Evolutionary conservation across 371 early-diverging fungal species (phyloP), one percentile per base, ranked within the genome.

Genomic region (Batkoa obscura): DNA sequence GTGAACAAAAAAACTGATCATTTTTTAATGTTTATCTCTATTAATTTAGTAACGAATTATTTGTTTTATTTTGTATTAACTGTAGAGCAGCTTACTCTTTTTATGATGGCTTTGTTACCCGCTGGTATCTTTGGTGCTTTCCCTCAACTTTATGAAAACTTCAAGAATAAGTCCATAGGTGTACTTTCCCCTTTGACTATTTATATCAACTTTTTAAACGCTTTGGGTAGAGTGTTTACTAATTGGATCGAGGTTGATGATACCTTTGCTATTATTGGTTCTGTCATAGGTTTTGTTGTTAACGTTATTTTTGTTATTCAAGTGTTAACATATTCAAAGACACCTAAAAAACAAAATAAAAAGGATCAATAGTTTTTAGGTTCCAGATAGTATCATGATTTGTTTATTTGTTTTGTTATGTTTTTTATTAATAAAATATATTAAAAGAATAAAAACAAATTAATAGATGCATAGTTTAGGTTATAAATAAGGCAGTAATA

Each of bases 91-190:
- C n/a, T 53, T 9, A 38, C 34, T 6, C 10, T 39, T 6, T n/a
- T 53, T 12, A 39, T 53, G 17, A 9, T 39, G 2, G 35, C n/a
- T 9, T 30, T 53, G 3, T 53, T 53, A 34, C 53, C 53, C 3
- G 9, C 38, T n/a, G 39, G 35, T 36, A 10, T 53, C 10, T 2
- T 53, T 23, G 53, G 53, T 6, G 4, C 6, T 35, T 10, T 53
- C 6, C 53, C 53, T 53, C 53, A 53, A 38, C 30, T 53, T 12
- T 37, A n/a, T 12, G 38, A 53, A 38, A 53, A 53, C 23, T 53
- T 38, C 30, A 36, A 4, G 36, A 34, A 36, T 4, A 53, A 53
- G 17, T 53, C 53, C 3, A 37, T 34, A 4, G 53, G 53, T 2
- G n/a, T 38, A 6, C 53, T 53, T 23, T 53, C 53, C 9, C 8